These are phyloP conservation scores for Phytophthora fragariaefolia DNA, from an alignment of 352 stramenopile species.

Conservation along the genomic window DNA sequence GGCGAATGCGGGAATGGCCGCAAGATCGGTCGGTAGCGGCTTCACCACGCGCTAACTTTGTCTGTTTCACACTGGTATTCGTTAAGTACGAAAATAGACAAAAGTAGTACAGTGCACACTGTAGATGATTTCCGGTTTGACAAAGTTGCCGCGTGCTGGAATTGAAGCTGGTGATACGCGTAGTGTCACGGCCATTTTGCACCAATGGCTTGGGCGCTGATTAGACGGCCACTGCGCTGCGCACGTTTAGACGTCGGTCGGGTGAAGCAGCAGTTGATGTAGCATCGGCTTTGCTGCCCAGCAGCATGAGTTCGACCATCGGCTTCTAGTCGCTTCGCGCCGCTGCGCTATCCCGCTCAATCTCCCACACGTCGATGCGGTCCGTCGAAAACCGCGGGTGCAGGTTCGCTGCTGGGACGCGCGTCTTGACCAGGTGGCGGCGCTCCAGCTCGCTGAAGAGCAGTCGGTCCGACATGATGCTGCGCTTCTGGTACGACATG, in stretches of 20 bases:
- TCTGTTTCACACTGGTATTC: too few relatives aligned
- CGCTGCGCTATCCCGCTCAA: slow-evolving; percentile 24
- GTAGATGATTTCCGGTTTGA: too few relatives aligned
- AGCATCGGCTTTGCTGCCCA: slow-evolving; percentile 2
- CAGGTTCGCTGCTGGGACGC: slow-evolving; percentile 35
- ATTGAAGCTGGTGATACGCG: slow-evolving; percentile 1
- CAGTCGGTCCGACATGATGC: slow-evolving; percentile 59
- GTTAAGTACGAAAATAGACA: too few relatives aligned
- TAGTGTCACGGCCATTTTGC: not conserved
- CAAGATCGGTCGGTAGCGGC: slow-evolving; percentile 2
- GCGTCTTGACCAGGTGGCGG: slow-evolving; percentile 38
- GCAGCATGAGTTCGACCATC: slow-evolving; percentile 17
- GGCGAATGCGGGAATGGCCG: slow-evolving; percentile 32
- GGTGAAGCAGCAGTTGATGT: slow-evolving; percentile 8
- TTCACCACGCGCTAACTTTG: slow-evolving; percentile 11
- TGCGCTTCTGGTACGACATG: slow-evolving; percentile 80
- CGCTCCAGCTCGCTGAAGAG: slow-evolving; percentile 61
- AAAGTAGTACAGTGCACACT: too few relatives aligned
- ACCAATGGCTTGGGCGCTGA: slow-evolving; percentile 7
- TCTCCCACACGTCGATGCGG: slow-evolving; percentile 57
- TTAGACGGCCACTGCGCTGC: slow-evolving; percentile 1
- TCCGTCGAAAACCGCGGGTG: slow-evolving; percentile 53
- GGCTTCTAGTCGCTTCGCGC: slow-evolving; percentile 26
- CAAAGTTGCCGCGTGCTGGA: not conserved
- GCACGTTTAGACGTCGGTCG: not conserved